Evolutionary conservation across 2,329 filamentous ascomycete genomes (phyloP), one percentile per base, ranked within the genome.

Genomic region (Trichophyton benhamiae): DNA sequence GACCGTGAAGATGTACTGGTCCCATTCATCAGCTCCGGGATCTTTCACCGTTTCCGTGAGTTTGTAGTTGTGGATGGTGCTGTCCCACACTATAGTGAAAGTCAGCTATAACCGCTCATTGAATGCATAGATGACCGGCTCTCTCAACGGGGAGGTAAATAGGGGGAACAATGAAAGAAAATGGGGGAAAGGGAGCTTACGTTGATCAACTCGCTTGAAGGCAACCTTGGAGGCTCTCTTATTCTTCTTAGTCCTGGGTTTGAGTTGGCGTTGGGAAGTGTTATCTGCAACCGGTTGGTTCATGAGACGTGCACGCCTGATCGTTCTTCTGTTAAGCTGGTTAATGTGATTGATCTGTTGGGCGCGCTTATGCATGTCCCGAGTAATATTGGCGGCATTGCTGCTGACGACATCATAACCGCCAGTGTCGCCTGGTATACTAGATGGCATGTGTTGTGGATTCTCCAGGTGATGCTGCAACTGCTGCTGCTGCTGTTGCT

Each of bases 1-100:
- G 15, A 96, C 87, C 25, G 90, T 88, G 72, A 96, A 95, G 33
- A 90, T 80, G 71, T 87, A 94, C 63, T 88, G 84, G 63, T 91
- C 85, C 72, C 90, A 91, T 66, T 88, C 82, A 60, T 83, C 80
- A 27, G 75, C 76, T 62, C 83, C 82, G n/a, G 81, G 78, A 58
- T 85, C 82, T 61, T 85, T 80, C 2, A 82, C 78, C 11, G 83
- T 87, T 68, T 87, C 85, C n/a, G 81, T 84, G 41, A 86, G 78
- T 69, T 85, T 86, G 76, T 83, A 87, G 66, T 85, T 83, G 70
- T 86, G 82, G 53, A 82, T 82, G 2, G 75, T 80, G 62, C 73
- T 80, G 65, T 83, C 79, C 76, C 78, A 80, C 58, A 80, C 75
- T 73, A 64, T 73, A 64, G 9, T 38, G 33, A 38, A 38, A 38